Percentiles rank a stretch among this genome's conserved stretches.
Evolutionary conservation across 2,329 filamentous ascomycete genomes (phyloP).

Genomic region (Aspergillus arachidicola): DNA sequence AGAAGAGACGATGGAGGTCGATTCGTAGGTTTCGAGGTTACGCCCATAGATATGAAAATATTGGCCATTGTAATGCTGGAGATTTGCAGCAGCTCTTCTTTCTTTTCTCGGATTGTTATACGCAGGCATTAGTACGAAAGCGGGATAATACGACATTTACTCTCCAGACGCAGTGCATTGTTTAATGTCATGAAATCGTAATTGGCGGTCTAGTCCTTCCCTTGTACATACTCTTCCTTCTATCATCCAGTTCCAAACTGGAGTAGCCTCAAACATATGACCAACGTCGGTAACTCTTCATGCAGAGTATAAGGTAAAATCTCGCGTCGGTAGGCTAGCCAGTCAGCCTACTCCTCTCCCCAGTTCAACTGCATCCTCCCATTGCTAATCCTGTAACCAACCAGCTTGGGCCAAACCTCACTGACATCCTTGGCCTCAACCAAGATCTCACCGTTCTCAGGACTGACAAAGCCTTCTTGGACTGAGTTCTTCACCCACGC

Average conservation of each 20-base stretch:
- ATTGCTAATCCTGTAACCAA: background rate
- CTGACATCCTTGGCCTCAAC: conserved; percentile 73
- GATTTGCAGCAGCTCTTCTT: background rate
- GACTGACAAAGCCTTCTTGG: conserved; percentile 73
- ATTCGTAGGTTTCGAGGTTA: conserved; percentile 45
- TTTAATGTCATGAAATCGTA: background rate
- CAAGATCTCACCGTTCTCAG: conserved; percentile 73
- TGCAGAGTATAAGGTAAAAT: conserved; percentile 62
- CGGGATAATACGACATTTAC: conserved; percentile 12
- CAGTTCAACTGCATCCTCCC: conserved; percentile 4
- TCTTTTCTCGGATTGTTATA: conserved; percentile 12
- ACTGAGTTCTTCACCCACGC: conserved; percentile 79
- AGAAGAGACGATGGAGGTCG: conserved; percentile 59
- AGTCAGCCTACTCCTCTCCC: background rate
- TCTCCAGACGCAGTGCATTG: background rate
- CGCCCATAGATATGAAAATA: conserved; percentile 27
- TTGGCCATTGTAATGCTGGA: conserved; percentile 4
- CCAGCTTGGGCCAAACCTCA: conserved; percentile 56
- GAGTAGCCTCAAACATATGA: conserved; percentile 59
- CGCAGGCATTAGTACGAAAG: conserved; percentile 11
- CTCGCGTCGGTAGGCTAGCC: background rate
- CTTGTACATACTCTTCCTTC: background rate
- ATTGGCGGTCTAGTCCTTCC: background rate
- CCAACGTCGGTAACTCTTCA: conserved; percentile 71
- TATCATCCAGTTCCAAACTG: background rate